Base-by-base conservation (phyloP, 202 grass and related monocot species). In the Panicum hallii region DNA sequence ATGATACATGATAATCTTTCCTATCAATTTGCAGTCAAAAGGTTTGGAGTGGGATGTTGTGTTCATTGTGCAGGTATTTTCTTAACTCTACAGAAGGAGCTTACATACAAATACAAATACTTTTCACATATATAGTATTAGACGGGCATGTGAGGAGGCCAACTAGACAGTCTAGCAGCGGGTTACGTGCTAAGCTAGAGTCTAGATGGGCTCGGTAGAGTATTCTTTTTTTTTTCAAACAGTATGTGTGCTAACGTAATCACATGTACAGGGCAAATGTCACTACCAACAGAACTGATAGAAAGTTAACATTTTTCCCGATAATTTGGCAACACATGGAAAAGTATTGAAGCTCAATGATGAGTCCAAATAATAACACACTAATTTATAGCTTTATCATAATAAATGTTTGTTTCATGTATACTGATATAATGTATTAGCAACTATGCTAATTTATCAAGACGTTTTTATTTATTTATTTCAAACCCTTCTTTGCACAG, bases 11-110 rank as follows among this genome's bases (percentile, higher is more conserved):
- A 69, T 69, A 23, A 84, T 79, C 43, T 65, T 64, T 64, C 47
- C 75, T 93, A 22, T 61, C 12, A 15, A 78, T 87, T 79, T 92
- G 82, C 82, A 98, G 95, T 95, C 95, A 75, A 98, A 98, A 93
- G 95, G 95, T 89, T 79, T 98, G 87, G 95, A 98, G 83, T 95
- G 95, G 95, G 95, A 98, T 93, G 74, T 86, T 62, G 95, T 98
- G 85, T 98, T 98, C 46, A 90, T 98, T 32, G 93, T 95, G 48
- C 92, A 98, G 93, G 95, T 98, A 95, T 87, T 74, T 77, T 85
- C 78, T 82, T 38, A 43, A 85, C 56, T 69, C 43, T 68, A 75
- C 7, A 74, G 67, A 38, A 79, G n/a, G 22, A 56, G 50, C 50
- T 88, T 62, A 73, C 58, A 48, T 65, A 86, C 49, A 73, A 7